Evolutionary conservation across 2,329 filamentous ascomycete genomes (phyloP).

Genomic region (Harringtonia aguacate): DNA sequence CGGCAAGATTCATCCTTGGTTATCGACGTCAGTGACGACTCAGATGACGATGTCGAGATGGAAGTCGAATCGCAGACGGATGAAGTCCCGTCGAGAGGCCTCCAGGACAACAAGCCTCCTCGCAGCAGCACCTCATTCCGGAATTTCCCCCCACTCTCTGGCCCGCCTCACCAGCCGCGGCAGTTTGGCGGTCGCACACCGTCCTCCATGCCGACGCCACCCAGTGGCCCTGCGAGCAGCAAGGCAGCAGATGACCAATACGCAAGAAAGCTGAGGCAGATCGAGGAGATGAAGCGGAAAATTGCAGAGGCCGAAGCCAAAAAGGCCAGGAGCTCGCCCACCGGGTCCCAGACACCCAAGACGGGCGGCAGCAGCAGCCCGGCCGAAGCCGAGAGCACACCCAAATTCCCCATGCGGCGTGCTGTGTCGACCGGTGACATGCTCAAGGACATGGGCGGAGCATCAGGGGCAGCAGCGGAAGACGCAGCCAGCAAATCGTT

Average conservation of each 20-base stretch:
- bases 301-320: conserved; percentile 50
- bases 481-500: background rate
- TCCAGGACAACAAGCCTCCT: conserved; percentile 16
- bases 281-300: conserved; percentile 47
- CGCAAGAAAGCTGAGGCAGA: conserved; percentile 43
- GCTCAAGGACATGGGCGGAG: too few relatives aligned
- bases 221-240: conserved; percentile 19
- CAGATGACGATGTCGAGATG: conserved; percentile 54
- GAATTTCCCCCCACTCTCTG: conserved; percentile 32
- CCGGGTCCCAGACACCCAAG: conserved; percentile 18
- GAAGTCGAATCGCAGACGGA: conserved; percentile 48
- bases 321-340: conserved; percentile 25
- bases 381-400: conserved; percentile 13
- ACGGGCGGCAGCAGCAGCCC: conserved; percentile 15
- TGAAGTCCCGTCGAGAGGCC: conserved; percentile 21
- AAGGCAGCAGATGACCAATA: conserved; percentile 29
- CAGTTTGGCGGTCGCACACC: conserved; percentile 28
- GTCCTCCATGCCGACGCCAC: conserved; percentile 25
- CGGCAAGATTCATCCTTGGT: conserved; percentile 54
- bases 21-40: conserved; percentile 73
- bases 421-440: conserved; percentile 13
- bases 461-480: too few relatives aligned
- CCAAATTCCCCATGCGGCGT: conserved; percentile 7
- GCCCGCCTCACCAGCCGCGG: conserved; percentile 22
- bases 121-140: conserved; percentile 27